Evolutionary conservation across 2,329 filamentous ascomycete species (phyloP).

Genomic region (Penicillium sp.): DNA sequence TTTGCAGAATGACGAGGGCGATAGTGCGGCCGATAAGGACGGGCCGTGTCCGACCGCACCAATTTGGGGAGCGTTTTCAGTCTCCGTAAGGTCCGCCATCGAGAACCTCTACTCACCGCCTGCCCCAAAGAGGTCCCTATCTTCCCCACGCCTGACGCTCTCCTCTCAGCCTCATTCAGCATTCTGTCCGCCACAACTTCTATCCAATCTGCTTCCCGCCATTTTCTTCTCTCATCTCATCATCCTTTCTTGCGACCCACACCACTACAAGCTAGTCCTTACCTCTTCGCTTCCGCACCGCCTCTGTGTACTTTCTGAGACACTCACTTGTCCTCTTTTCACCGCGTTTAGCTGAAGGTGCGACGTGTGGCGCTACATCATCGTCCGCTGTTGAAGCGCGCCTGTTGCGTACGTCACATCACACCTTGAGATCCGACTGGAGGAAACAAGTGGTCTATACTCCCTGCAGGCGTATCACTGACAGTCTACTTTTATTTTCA

Average conservation of each 20-base stretch:
- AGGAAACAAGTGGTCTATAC: background rate
- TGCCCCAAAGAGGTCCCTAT: conserved; percentile 12
- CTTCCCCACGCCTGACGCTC: conserved; percentile 14
- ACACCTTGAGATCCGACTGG: background rate
- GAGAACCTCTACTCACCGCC: conserved; percentile 17
- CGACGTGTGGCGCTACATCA: conserved; percentile 15
- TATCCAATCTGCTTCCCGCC: conserved; percentile 8
- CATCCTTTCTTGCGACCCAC: background rate
- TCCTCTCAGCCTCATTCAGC: conserved; percentile 17
- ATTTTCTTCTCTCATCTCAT: conserved; percentile 3
- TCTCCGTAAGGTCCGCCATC: conserved; percentile 1
- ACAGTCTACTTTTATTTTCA: background rate
- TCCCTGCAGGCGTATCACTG: background rate
- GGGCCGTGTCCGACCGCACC: no score
- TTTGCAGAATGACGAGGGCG: no score
- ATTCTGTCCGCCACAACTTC: conserved; percentile 15
- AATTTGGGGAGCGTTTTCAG: background rate
- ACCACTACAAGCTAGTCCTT: background rate
- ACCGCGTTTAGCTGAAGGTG: conserved; percentile 3
- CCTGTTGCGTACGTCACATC: conserved; percentile 3
- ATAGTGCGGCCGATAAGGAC: no score
- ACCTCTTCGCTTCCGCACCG: conserved; percentile 5
- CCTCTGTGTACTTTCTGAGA: conserved; percentile 2
- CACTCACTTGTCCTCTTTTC: conserved; percentile 1
- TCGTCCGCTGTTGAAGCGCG: conserved; percentile 5